Evolutionary conservation across 805 yeast species (phyloP), one percentile per base, ranked within the genome.

Genomic region (Tetrapisispora arboricola): DNA sequence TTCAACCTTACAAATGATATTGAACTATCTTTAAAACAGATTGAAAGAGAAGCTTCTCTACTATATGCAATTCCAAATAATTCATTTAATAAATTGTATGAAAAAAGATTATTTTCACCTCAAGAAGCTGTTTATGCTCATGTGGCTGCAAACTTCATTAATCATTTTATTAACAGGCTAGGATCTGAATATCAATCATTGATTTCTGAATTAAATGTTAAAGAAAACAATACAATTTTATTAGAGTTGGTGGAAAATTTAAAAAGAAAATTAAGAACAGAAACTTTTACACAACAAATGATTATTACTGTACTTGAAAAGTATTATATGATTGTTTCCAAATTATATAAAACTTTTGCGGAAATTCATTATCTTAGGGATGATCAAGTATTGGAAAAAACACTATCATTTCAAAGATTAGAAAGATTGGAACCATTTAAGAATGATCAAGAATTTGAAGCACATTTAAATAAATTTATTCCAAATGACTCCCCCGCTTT

Each of bases 101-200:
- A 81, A 46, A 61, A 69, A 38, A 82, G 90, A 41, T 78, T 78
- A 49, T 73, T 90, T 63, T 87, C 96, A 1, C 78, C 94, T 51
- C 97, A 90, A 66, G 98, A 92, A 66, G 78, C 88, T 35, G 80
- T 87, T 43, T 92, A 92, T 60, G 94, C 96, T 34, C 97, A 90
- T 62, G 82, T 87, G 62, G 95, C 90, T 53, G 81, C 84, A 34
- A 84, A 86, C 46, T 90, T 92, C 59, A 94, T 86, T 38, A 81
- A 94, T 27, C 97, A 92, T 65, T 92, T 90, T 67, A 73, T 90
- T 63, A 92, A 92, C 69, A 75, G 97, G 58, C 72, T 90, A 57
- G 96, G 97, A 24, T 78, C 94, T 2, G 96, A 88, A 64, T 88
- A 84, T 63, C 75, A 71, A 50, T 73, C 85, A 35, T 70, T 90